phyloP scores from a whole-genome alignment of 2,329 filamentous ascomycete species.

The Tolypocladium ovalisporum region DNA sequence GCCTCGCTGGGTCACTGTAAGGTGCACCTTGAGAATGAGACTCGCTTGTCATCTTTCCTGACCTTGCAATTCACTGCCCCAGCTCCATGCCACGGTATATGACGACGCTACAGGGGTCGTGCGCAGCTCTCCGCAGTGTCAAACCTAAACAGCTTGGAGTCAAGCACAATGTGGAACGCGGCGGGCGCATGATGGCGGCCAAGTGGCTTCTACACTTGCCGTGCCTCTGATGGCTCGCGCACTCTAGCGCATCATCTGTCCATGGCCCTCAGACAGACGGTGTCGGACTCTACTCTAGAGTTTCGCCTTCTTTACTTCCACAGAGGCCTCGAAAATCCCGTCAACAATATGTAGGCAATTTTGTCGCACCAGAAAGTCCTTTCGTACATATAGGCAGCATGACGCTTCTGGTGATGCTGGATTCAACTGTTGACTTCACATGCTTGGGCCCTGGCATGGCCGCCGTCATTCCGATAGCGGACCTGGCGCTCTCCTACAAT shows the following conservation, averaged over 20 bases:
- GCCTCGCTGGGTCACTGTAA: not conserved
- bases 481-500: conserved; percentile 2
- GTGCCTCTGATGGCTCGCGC: not conserved
- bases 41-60: not conserved
- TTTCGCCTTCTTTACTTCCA: not conserved
- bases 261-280: not conserved
- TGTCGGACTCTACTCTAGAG: not conserved
- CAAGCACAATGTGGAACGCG: not conserved
- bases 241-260: not conserved
- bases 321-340: not conserved
- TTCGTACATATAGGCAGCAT: not conserved
- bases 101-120: not conserved
- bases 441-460: not conserved
- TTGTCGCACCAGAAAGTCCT: not conserved
- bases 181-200: not conserved
- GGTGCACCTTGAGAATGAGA: not conserved
- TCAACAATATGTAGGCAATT: not conserved
- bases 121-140: not conserved
- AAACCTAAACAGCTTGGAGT: not conserved
- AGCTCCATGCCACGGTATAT: not conserved
- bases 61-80: not conserved
- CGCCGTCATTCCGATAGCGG: not conserved
- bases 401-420: not conserved
- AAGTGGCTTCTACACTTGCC: not conserved
- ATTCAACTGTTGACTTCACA: not conserved